Evolutionary conservation across 305 asterid species (phyloP).

Genomic region (Plantago coronopus): DNA sequence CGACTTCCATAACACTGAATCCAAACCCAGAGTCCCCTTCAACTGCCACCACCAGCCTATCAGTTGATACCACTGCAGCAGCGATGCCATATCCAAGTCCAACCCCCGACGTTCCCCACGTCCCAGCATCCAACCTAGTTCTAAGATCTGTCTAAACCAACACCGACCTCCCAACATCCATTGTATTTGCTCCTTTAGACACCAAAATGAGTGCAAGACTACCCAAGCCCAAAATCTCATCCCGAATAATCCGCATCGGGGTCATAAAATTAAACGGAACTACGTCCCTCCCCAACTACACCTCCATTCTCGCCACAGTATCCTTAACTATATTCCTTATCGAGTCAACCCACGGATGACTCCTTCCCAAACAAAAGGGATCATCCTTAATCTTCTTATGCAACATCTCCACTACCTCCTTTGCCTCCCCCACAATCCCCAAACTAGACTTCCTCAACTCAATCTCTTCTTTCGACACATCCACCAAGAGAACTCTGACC

Average conservation of each 20-base stretch:
- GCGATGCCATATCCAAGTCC: constrained; percentile 98
- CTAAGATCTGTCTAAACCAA: constrained; percentile 83
- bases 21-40: constrained; percentile 98
- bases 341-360: constrained; percentile 79
- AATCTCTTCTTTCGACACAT: constrained; percentile 60
- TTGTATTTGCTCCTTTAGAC: constrained; percentile 87
- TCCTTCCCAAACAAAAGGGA: constrained; percentile 70
- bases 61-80: constrained; percentile 84
- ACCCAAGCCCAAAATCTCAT: constrained; percentile 57
- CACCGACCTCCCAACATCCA: constrained; percentile 84
- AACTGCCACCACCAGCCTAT: constrained; percentile 81
- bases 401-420: constrained; percentile 57
- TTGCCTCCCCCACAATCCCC: constrained; percentile 82
- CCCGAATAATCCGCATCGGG: constrained; percentile 86
- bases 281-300: constrained; percentile 61
- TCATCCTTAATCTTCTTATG: constrained; percentile 71
- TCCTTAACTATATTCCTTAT: constrained; percentile 59
- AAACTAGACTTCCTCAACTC: constrained; percentile 63
- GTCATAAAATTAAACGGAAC: constrained; percentile 84
- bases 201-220: constrained; percentile 71
- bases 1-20: constrained; percentile 94
- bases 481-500: constrained; percentile 73
- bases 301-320: constrained; percentile 74
- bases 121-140: constrained; percentile 92
- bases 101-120: constrained; percentile 98